These are phyloP conservation scores for Davidsoniella neocaledoniae DNA, from an alignment of 2,329 filamentous ascomycete genomes.

Conservation along the genomic window DNA sequence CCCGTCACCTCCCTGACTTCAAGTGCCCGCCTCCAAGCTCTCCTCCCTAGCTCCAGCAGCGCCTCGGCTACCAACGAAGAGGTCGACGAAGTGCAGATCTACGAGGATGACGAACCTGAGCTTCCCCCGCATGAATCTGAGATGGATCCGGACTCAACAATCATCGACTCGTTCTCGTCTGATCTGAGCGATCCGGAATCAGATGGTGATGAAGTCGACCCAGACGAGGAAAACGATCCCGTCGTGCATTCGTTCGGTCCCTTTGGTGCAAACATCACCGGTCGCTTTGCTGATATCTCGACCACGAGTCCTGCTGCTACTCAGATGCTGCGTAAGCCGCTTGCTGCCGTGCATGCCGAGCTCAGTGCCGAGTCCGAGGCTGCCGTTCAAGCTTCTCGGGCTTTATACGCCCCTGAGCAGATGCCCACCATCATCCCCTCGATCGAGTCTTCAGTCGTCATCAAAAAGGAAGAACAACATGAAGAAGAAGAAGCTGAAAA, in stretches of 20 bases:
- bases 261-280: slow-evolving; percentile 72
- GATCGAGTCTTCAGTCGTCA: background rate
- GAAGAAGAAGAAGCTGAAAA: slow-evolving; percentile 3
- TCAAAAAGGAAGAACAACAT: background rate
- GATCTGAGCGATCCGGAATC: slow-evolving; percentile 38
- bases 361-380: background rate
- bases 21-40: slow-evolving; percentile 29
- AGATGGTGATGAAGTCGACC: slow-evolving; percentile 53
- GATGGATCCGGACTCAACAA: slow-evolving; percentile 17
- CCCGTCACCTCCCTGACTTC: slow-evolving; percentile 26
- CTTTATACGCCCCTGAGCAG: slow-evolving; percentile 1
- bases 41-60: slow-evolving; percentile 21
- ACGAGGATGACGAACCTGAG: slow-evolving; percentile 44
- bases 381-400: background rate
- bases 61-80: background rate
- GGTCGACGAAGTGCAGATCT: slow-evolving; percentile 44
- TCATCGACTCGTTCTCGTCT: slow-evolving; percentile 35
- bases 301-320: no score
- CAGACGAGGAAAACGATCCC: slow-evolving; percentile 88
- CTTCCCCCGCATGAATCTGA: slow-evolving; percentile 20
- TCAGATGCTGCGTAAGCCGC: slow-evolving; percentile 20
- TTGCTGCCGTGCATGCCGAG: slow-evolving; percentile 1
- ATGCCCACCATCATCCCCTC: background rate
- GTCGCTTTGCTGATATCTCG: slow-evolving; percentile 61
- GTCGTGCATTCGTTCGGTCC: slow-evolving; percentile 84